These are phyloP conservation scores for Epichloe bromicola DNA, from an alignment of 2,329 filamentous ascomycete species.

Conservation along the genomic window DNA sequence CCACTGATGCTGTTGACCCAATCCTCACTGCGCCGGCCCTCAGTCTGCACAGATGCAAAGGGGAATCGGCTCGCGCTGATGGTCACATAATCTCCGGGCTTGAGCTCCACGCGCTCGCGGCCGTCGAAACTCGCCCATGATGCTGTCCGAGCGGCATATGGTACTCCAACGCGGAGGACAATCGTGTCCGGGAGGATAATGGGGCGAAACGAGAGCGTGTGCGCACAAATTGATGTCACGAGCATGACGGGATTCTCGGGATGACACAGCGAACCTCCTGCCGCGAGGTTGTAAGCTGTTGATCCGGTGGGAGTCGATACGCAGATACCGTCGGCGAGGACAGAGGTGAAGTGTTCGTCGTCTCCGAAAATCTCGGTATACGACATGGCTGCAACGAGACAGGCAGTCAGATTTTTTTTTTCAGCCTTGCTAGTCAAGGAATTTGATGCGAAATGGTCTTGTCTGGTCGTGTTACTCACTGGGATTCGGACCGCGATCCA, in stretches of 20 bases:
- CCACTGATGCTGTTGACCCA: conserved; percentile 72
- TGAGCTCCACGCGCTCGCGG: conserved; percentile 69
- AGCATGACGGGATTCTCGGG: conserved; percentile 95
- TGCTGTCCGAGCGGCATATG: conserved; percentile 76
- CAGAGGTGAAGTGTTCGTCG: conserved; percentile 87
- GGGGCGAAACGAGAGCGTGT: conserved; percentile 90
- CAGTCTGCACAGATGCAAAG: conserved; percentile 62
- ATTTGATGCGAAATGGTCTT: too few species aligned
- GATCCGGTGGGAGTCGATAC: conserved; percentile 90
- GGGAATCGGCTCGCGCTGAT: conserved; percentile 71
- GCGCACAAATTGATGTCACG: conserved; percentile 85
- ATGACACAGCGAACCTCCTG: conserved; percentile 89
- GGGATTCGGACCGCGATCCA: conserved; percentile 85
- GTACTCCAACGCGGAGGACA: conserved; percentile 84
- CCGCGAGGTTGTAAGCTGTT: conserved; percentile 90
- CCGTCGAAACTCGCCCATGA: conserved; percentile 99
- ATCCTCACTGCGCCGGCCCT: conserved; percentile 58
- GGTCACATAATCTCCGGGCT: conserved; percentile 71
- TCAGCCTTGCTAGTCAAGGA: too few species aligned
- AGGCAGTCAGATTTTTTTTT: neutral
- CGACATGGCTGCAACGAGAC: conserved; percentile 58
- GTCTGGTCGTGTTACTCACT: conserved; percentile 40
- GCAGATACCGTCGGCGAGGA: conserved; percentile 86
- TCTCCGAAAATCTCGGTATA: conserved; percentile 87
- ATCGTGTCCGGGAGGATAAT: conserved; percentile 95